Conservation (phyloP, 306 rosid species). For the Oxytropis ochrocephala region DNA sequence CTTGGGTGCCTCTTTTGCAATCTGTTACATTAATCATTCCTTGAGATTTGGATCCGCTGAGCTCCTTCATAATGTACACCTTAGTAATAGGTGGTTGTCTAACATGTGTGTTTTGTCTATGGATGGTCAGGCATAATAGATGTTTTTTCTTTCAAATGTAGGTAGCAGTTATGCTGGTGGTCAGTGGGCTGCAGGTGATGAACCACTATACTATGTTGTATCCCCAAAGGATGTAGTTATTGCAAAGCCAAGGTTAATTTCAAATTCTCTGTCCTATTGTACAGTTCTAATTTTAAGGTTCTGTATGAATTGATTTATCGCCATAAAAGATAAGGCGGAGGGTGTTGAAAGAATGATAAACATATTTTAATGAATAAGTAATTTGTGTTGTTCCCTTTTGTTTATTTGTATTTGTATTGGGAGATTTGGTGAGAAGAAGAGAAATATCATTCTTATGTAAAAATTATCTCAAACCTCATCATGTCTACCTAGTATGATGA, state of each 20-base stretch:
- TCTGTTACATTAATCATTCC: not conserved
- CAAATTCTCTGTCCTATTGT: conserved; percentile 7
- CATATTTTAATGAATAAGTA: not conserved
- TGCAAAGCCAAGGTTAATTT: conserved; percentile 90
- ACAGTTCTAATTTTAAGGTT: not conserved
- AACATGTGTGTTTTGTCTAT: conserved; percentile 15
- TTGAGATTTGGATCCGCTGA: not conserved
- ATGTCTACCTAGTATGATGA: not conserved
- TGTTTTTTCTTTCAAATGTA: conserved; percentile 38
- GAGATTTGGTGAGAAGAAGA: not conserved
- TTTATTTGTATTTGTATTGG: not conserved
- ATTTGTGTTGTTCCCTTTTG: not conserved
- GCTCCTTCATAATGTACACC: conserved; percentile 2
- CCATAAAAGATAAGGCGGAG: not conserved
- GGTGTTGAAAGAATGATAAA: not conserved
- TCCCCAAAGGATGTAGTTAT: conserved; percentile 96
- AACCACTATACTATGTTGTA: conserved; percentile 88
- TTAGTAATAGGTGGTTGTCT: not conserved
- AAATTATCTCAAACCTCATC: not conserved
- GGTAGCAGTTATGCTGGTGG: conserved; percentile 99
- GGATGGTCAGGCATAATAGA: conserved; percentile 21
- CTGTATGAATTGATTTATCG: not conserved
- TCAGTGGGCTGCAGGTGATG: conserved; percentile 99
- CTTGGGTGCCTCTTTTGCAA: not conserved
- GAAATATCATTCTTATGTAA: not conserved